Evolutionary conservation across 805 yeast species (phyloP).

Genomic region (Ogataea pilisensis): DNA sequence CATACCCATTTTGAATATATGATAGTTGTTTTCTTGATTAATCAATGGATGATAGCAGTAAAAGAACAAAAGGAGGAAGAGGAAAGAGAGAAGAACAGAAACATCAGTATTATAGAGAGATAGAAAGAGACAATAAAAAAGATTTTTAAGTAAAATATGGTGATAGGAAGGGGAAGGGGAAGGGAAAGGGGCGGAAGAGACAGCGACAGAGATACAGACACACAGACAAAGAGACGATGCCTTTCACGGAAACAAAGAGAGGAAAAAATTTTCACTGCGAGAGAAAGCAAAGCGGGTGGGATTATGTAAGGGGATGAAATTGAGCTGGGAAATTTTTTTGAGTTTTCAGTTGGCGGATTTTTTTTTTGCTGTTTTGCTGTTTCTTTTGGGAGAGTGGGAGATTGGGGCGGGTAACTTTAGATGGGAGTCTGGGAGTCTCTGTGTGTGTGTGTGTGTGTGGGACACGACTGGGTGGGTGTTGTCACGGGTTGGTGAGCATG

Average conservation of each 20-base stretch:
- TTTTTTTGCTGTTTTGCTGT: not conserved
- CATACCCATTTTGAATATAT: conserved; percentile 22
- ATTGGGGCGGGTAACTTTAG: too few relatives aligned
- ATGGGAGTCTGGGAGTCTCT: too few relatives aligned
- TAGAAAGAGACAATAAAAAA: not conserved
- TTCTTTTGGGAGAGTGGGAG: too few relatives aligned
- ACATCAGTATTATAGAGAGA: not conserved
- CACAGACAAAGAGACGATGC: not conserved
- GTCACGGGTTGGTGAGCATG: too few relatives aligned
- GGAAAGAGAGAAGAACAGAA: not conserved
- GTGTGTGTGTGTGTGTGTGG: too few relatives aligned
- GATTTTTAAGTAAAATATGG: not conserved
- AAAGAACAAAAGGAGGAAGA: not conserved
- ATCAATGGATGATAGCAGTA: conserved; percentile 7
- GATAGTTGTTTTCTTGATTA: conserved; percentile 7
- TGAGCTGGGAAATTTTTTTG: too few relatives aligned
- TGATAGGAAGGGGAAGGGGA: not conserved
- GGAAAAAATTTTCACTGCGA: conserved; percentile 3
- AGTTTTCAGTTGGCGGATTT: not conserved
- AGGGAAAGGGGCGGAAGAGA: not conserved
- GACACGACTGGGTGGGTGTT: too few relatives aligned
- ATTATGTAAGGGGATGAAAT: not conserved
- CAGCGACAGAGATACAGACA: too few relatives aligned
- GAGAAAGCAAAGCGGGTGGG: not conserved
- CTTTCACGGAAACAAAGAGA: too few relatives aligned